These are phyloP conservation scores for Fusarium anguioides DNA, from an alignment of 2,329 filamentous ascomycete genomes.

Conservation along the genomic window DNA sequence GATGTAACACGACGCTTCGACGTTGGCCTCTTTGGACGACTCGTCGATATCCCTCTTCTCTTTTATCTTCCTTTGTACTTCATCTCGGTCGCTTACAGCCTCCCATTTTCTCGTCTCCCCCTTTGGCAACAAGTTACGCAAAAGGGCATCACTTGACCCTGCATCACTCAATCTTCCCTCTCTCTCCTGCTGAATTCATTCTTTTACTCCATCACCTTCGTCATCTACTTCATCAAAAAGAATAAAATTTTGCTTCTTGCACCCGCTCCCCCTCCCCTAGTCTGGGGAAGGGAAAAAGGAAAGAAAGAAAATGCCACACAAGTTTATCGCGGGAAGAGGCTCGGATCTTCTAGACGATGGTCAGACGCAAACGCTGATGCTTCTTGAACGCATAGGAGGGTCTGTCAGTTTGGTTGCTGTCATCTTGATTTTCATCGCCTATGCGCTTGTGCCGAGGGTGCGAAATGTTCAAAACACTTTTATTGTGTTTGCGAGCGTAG, in stretches of 20 bases:
- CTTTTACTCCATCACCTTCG: neutral
- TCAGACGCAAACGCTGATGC: slow-evolving; percentile 57
- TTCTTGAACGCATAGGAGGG: slow-evolving; percentile 65
- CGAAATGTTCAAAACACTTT: slow-evolving; percentile 71
- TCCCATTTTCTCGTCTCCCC: neutral
- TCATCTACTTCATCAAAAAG: neutral
- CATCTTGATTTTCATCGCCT: slow-evolving; percentile 64
- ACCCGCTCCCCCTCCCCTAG: slow-evolving; percentile 11
- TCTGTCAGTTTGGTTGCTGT: slow-evolving; percentile 64
- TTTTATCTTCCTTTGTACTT: neutral
- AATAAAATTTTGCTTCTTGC: slow-evolving; percentile 2
- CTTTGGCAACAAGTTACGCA: slow-evolving; percentile 13
- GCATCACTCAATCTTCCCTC: neutral
- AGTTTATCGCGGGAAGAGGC: slow-evolving; percentile 29
- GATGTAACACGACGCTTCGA: slow-evolving; percentile 26
- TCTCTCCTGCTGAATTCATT: neutral
- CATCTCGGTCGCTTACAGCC: slow-evolving; percentile 1
- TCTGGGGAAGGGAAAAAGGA: slow-evolving; percentile 13
- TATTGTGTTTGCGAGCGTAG: slow-evolving; percentile 69
- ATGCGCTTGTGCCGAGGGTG: slow-evolving; percentile 60
- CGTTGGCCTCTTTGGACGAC: slow-evolving; percentile 26
- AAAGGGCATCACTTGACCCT: neutral
- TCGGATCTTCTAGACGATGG: slow-evolving; percentile 48
- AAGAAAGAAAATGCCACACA: slow-evolving; percentile 11
- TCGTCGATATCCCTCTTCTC: slow-evolving; percentile 4